Conservation (phyloP, 1,284 basidiomycete species). For the Irpex sp. region DNA sequence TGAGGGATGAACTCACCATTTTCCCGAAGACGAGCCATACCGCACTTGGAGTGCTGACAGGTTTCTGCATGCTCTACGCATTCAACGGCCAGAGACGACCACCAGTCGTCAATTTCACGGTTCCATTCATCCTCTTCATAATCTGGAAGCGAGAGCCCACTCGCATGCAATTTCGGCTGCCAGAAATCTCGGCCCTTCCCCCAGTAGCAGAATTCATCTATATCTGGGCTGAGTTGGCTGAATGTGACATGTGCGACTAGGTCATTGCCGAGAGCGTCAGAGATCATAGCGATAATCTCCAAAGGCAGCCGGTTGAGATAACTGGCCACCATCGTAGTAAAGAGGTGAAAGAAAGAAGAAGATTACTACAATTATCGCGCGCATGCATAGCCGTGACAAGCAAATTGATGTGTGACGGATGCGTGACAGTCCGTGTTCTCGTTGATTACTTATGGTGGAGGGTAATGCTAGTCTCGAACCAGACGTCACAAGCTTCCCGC, state of each 20-base stretch:
- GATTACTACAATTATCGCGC: neutral
- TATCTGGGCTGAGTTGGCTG: neutral
- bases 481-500: too few relatives aligned
- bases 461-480: too few relatives aligned
- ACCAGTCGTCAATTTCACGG: neutral
- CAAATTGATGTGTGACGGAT: neutral
- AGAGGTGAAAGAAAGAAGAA: neutral
- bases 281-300: neutral
- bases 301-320: neutral
- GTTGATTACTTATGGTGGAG: too few relatives aligned
- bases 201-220: neutral
- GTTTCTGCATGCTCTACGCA: neutral
- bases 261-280: neutral
- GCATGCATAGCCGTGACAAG: neutral
- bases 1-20: neutral
- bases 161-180: neutral
- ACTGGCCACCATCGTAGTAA: neutral
- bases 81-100: neutral
- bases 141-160: neutral
- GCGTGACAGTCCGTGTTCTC: too few relatives aligned
- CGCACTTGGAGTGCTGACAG: neutral
- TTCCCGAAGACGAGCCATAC: neutral
- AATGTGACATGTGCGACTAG: neutral
- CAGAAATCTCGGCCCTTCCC: neutral
- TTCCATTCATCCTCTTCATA: neutral